Percentiles rank a stretch among this genome's conserved stretches.
These are phyloP conservation scores for Leccinum boreale DNA, from an alignment of 768 basidiomycete genomes.

Conservation along the genomic window DNA sequence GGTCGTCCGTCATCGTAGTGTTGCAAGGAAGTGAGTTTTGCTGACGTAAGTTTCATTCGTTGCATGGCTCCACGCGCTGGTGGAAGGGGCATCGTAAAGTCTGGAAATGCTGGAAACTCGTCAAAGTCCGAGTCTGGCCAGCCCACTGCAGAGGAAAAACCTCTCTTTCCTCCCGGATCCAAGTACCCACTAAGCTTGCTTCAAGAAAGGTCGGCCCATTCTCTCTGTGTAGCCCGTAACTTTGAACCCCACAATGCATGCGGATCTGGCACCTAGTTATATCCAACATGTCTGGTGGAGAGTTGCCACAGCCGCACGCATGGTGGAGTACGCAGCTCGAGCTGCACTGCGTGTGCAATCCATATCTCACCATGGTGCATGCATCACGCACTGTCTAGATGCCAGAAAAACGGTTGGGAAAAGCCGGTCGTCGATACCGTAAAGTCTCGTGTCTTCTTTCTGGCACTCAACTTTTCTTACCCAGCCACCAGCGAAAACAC, in stretches of 20 bases:
- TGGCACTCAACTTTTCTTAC: constrained; percentile 5
- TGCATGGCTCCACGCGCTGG: constrained; percentile 51
- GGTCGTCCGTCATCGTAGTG: constrained; percentile 64
- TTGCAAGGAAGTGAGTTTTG: constrained; percentile 1
- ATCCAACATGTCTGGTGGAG: not conserved
- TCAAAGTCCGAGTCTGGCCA: constrained; percentile 47
- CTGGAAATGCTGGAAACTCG: constrained; percentile 88
- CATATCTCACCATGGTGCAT: not conserved
- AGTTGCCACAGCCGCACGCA: not conserved
- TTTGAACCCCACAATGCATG: constrained; percentile 1
- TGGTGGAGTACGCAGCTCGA: not conserved
- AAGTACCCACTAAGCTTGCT: constrained; percentile 81
- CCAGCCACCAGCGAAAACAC: constrained; percentile 41
- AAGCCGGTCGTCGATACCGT: constrained; percentile 79
- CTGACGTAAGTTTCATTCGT: constrained; percentile 14
- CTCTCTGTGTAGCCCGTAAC: not conserved
- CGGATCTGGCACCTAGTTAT: not conserved
- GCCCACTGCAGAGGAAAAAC: constrained; percentile 38
- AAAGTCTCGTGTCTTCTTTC: constrained; percentile 9
- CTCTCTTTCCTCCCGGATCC: constrained; percentile 79
- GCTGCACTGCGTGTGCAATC: not conserved
- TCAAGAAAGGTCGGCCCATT: constrained; percentile 59
- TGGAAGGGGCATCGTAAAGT: constrained; percentile 71
- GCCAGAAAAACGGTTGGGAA: constrained; percentile 89
- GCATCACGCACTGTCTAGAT: constrained; percentile 40